phyloP scores from a whole-genome alignment of 257 asterid genomes.

The Apocynum venetum region DNA sequence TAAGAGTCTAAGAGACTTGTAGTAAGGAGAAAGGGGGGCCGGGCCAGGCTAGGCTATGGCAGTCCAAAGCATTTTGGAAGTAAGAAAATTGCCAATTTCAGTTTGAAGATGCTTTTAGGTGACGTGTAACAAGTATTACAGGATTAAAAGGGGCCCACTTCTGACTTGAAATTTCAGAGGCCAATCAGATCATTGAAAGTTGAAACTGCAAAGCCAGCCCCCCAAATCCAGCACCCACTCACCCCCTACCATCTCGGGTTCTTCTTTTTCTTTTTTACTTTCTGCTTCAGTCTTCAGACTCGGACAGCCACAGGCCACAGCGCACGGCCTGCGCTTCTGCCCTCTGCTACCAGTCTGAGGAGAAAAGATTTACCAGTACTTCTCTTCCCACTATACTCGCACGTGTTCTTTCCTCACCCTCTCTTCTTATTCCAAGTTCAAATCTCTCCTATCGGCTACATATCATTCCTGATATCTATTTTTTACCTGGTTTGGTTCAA shows the following conservation, averaged over 20 bases:
- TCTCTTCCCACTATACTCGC: background rate
- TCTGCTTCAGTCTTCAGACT: background rate
- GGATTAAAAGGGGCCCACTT: background rate
- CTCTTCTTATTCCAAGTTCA: background rate
- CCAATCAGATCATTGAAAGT: constrained; percentile 14
- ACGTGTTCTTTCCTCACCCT: background rate
- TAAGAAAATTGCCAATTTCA: constrained; percentile 16
- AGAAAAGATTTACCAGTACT: constrained; percentile 6
- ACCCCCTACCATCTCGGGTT: background rate
- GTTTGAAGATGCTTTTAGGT: constrained; percentile 16
- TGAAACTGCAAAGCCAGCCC: background rate
- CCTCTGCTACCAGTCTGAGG: background rate
- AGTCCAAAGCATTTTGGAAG: constrained; percentile 13
- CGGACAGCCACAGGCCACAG: background rate
- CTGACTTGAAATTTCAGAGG: constrained; percentile 1
- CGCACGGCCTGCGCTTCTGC: constrained; percentile 6
- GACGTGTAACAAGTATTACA: background rate
- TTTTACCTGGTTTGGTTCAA: no score
- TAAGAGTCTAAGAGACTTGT: no score
- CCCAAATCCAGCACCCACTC: background rate
- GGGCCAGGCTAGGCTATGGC: constrained; percentile 7
- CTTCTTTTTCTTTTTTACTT: background rate
- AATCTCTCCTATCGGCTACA: no score
- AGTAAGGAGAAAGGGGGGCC: background rate
- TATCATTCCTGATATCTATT: no score